Evolutionary conservation across 2,329 filamentous ascomycete genomes (phyloP), one percentile per base, ranked within the genome.

Genomic region (Botrytis fabae): DNA sequence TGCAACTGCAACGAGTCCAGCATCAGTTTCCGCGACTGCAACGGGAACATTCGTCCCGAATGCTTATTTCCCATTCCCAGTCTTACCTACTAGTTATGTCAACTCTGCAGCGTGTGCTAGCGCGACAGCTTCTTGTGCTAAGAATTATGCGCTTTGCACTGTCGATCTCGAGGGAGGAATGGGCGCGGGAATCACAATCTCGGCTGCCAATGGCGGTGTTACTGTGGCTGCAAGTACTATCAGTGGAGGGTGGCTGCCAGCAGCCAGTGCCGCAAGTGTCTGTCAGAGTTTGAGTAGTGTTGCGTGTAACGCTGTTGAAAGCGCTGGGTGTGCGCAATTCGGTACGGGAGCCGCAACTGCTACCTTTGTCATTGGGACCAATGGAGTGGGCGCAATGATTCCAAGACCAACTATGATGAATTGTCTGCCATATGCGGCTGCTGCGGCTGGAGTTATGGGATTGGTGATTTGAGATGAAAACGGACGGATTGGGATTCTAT

Each of bases 51-150:
- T 85, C 78, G 87, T 90, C 28, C 81, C 84, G 60, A 90, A 91
- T 79, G 76, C 82, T 40, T 90, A 86, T 80, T 91, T 90, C 79
- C 84, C 86, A 18, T 91, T 90, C 79, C 89, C 89, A 2, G 87
- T 87, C 77, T 84, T 89, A 69, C 74, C 79, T 64, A 88, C 86
- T 1, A 84, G 84, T 20, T 89, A 88, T 75, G 78, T 81, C 73
- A 85, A 89, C 76, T 80, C 81, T 28, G 85, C 82, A 22, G 84
- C 85, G 9, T 91, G 89, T 78, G 84, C 84, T 5, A 83, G 85
- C 0, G 88, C 88, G 25, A 81, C 86, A 65, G 81, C 79, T 59
- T 84, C 85, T 72, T 91, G 89, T 80, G 84, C 84, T 62, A 79
- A 81, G 35, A 89, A 90, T 78, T 89, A 87, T 79, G 81, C 84